Conservation (phyloP, 1,284 basidiomycete species). For the Ceratobasidium sp. region DNA sequence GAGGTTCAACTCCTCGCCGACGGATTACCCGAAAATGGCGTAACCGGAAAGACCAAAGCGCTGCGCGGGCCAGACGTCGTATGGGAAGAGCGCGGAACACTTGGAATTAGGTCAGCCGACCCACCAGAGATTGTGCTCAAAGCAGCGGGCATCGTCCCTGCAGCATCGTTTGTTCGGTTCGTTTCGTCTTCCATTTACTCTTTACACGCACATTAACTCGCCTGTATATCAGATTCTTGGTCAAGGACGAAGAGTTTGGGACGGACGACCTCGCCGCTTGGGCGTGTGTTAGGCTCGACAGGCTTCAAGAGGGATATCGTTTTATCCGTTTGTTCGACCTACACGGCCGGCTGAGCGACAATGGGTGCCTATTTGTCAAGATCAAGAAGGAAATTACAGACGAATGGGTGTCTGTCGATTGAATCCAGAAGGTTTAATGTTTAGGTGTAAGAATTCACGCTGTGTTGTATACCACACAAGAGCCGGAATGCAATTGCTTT, state of each 20-base stretch:
- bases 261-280: slow-evolving; percentile 28
- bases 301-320: slow-evolving; percentile 35
- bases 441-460: no score
- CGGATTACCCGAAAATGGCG: slow-evolving; percentile 26
- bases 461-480: slow-evolving; percentile 10
- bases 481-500: not conserved
- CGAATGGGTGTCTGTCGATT: slow-evolving; percentile 7
- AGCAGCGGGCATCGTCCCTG: slow-evolving; percentile 32
- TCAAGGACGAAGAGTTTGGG: slow-evolving; percentile 42
- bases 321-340: slow-evolving; percentile 36
- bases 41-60: slow-evolving; percentile 28
- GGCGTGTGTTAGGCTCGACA: slow-evolving; percentile 36
- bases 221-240: slow-evolving; percentile 13
- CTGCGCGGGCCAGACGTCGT: slow-evolving; percentile 32
- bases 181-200: not conserved
- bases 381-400: slow-evolving; percentile 39
- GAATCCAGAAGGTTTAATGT: not conserved
- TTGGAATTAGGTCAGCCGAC: slow-evolving; percentile 25
- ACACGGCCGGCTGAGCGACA: slow-evolving; percentile 28
- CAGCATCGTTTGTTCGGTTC: slow-evolving; percentile 30
- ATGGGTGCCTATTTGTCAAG: slow-evolving; percentile 39
- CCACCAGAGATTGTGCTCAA: slow-evolving; percentile 41
- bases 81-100: slow-evolving; percentile 24
- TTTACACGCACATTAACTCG: not conserved
- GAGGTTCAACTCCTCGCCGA: slow-evolving; percentile 32